phyloP scores from a whole-genome alignment of 768 basidiomycete species.

The Dioszegia aurantiaca region DNA sequence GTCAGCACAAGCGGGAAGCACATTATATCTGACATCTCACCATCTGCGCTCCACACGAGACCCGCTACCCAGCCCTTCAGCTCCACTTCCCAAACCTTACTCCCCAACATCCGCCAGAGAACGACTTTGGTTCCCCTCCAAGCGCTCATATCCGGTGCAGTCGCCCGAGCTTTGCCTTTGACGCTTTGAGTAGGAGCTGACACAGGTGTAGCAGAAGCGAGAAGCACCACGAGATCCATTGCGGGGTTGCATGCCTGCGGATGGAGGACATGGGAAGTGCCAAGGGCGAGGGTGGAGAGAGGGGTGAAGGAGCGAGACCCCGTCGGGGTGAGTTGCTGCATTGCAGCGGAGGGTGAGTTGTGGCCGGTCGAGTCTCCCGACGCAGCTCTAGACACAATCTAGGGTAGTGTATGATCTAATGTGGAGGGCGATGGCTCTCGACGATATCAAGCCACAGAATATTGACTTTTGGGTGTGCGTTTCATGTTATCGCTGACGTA shows the following conservation, averaged over 20 bases:
- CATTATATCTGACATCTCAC: constrained; percentile 16
- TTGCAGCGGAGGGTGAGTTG: too few species aligned
- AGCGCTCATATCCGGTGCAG: not conserved
- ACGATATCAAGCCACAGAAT: too few species aligned
- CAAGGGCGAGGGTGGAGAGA: constrained; percentile 25
- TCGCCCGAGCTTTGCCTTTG: not conserved
- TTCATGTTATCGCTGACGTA: constrained; percentile 4
- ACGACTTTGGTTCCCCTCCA: constrained; percentile 11
- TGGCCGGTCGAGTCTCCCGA: not conserved
- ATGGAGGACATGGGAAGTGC: constrained; percentile 22
- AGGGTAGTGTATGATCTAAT: too few species aligned
- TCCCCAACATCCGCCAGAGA: constrained; percentile 26
- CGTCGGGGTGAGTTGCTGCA: not conserved
- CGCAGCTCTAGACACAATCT: too few species aligned
- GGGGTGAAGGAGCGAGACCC: constrained; percentile 30
- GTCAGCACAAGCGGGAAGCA: not conserved
- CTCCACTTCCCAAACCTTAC: constrained; percentile 41
- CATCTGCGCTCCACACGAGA: constrained; percentile 39
- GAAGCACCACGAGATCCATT: constrained; percentile 41
- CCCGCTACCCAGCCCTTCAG: constrained; percentile 22
- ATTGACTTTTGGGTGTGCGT: not conserved
- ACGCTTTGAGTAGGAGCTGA: not conserved
- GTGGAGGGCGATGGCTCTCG: too few species aligned
- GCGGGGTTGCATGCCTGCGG: constrained; percentile 38
- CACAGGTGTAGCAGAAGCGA: constrained; percentile 5